Base-by-base conservation (phyloP, 1,284 basidiomycete species). In the Lignosus rhinocerotis region DNA sequence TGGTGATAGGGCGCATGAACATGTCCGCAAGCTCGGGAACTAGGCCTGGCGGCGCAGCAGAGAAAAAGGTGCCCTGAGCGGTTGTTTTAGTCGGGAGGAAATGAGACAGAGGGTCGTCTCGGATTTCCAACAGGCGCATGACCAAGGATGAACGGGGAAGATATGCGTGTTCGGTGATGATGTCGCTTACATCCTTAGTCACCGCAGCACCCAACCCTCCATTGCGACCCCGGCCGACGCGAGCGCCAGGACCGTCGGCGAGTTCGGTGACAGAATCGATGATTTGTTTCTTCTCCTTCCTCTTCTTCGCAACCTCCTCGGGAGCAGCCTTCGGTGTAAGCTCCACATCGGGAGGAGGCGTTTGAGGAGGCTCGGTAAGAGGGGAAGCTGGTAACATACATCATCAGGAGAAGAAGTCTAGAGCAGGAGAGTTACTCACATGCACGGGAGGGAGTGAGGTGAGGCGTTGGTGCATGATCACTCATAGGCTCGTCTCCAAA, bases 231-330 rank as follows among this genome's bases (percentile, higher is more conserved):
- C 82, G 78, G 16, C 83, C 84, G 31, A 76, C 75, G 43, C 78
- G 75, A 2, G 77, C 78, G 33, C 85, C 86, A 16, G 85, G 83
- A 1, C 86, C 87, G 58, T 89, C 86, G n/a, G 82, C 79, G 31
- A 96, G 81, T 74, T 96, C 94, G 2, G 91, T 94, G 45, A 93
- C 85, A 12, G 84, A 81, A 71, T 96, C 88, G 56, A 92, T 88
- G 59, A 93, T 91, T 67, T 89, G 89, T 69, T 87, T 92, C 78
- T 86, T 89, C 67, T 88, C 84, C 66, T 85, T 86, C 52, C 78
- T 84, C 54, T 81, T 67, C 65, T 67, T 69, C 46, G 68, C 70
- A 3, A 54, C 66, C 10, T 65, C 65, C 55, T 70, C 67, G 0
- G 76, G 75, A 16, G 80, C 80, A 0, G 78, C 82, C 3, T 75